phyloP scores from a whole-genome alignment of 2,329 filamentous ascomycete genomes.

The Pseudogymnoascus sp. region DNA sequence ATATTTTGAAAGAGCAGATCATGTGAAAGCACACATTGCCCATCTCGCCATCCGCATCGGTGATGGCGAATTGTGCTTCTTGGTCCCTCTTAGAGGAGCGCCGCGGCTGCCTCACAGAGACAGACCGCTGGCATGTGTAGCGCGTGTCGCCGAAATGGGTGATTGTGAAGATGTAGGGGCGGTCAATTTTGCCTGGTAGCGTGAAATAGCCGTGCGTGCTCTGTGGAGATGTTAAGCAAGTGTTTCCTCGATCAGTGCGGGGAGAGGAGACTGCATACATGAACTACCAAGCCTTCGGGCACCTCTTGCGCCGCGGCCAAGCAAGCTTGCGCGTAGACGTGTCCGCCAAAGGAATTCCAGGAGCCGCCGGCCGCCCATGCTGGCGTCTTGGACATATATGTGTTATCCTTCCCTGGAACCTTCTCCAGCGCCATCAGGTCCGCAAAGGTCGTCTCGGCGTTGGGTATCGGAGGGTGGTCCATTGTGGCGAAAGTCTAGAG shows the following conservation, averaged over 20 bases:
- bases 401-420: constrained; percentile 8
- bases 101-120: constrained; percentile 42
- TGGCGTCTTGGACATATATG: constrained; percentile 12
- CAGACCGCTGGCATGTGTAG: constrained; percentile 41
- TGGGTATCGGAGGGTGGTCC: background rate
- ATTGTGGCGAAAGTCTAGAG: background rate
- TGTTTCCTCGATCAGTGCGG: background rate
- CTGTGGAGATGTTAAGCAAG: background rate
- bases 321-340: constrained; percentile 37
- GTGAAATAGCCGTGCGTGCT: constrained; percentile 48
- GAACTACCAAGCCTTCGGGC: constrained; percentile 30
- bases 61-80: background rate
- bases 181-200: constrained; percentile 37
- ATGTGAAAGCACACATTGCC: constrained; percentile 42
- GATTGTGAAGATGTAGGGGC: constrained; percentile 47
- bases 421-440: constrained; percentile 13
- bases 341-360: constrained; percentile 34
- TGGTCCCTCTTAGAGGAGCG: constrained; percentile 32
- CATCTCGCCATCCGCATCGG: constrained; percentile 21
- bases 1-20: constrained; percentile 42
- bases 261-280: constrained; percentile 30
- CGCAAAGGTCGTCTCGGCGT: constrained; percentile 9
- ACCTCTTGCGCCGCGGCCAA: constrained; percentile 32
- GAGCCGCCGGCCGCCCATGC: constrained; percentile 13
- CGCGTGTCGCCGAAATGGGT: constrained; percentile 37